These are phyloP conservation scores for Trichoderma harzianum DNA, from an alignment of 2,329 filamentous ascomycete species.

Conservation along the genomic window DNA sequence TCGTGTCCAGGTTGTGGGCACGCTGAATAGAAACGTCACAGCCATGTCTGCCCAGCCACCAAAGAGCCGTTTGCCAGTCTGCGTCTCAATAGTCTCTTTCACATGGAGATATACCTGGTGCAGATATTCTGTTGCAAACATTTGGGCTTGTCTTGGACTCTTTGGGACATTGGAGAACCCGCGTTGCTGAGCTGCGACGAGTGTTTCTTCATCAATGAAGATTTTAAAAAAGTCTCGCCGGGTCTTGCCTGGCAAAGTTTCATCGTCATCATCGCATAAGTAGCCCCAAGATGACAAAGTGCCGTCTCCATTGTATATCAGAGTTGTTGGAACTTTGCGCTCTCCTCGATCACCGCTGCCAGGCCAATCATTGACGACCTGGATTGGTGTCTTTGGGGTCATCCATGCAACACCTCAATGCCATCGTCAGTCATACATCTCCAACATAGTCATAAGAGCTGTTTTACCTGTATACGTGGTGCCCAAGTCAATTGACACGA, in stretches of 20 bases:
- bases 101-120: constrained; percentile 47
- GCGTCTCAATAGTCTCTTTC: constrained; percentile 41
- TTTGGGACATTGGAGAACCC: constrained; percentile 45
- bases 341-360: constrained; percentile 50
- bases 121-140: constrained; percentile 48
- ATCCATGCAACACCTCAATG: constrained; percentile 37
- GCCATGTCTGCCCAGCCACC: constrained; percentile 43
- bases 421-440: not conserved
- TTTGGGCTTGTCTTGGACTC: constrained; percentile 20
- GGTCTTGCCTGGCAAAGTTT: constrained; percentile 29
- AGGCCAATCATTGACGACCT: constrained; percentile 52
- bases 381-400: constrained; percentile 40
- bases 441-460: accelerated
- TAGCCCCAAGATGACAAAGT: constrained; percentile 52
- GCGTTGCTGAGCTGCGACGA: constrained; percentile 41
- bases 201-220: constrained; percentile 46
- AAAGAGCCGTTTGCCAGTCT: constrained; percentile 35
- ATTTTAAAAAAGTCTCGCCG: constrained; percentile 55
- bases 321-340: constrained; percentile 52
- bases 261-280: constrained; percentile 47
- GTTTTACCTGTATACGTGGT: constrained; percentile 44
- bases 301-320: constrained; percentile 44
- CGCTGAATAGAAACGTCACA: constrained; percentile 54
- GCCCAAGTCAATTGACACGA: constrained; percentile 44
- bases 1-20: constrained; percentile 55